A percentile compares a stretch with the other conserved stretches of the same genome.
Evolutionary conservation across 2,329 filamentous ascomycete species (phyloP).

Genomic region (Diplodia sapinea): DNA sequence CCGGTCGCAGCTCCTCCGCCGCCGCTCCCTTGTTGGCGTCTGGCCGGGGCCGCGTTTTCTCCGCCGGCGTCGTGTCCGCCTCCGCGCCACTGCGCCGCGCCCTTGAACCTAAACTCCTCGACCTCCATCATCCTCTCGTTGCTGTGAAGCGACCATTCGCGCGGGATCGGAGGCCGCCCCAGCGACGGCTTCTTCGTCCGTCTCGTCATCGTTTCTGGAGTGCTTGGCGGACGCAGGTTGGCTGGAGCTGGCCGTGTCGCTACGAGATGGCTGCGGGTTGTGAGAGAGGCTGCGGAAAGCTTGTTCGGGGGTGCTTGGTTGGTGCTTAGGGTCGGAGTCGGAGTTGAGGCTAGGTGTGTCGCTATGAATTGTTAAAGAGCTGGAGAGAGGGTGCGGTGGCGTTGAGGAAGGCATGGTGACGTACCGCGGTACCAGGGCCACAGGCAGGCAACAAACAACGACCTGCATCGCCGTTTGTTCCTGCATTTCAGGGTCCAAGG

Average conservation of each 20-base stretch:
- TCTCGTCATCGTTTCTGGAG: background rate
- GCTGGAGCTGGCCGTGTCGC: background rate
- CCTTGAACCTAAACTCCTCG: background rate
- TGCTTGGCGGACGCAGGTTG: background rate
- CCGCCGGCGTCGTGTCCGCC: background rate
- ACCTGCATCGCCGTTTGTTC: conserved; percentile 1
- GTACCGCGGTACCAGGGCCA: background rate
- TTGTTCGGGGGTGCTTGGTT: background rate
- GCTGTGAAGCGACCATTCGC: conserved; percentile 9
- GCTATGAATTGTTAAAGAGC: too few relatives aligned
- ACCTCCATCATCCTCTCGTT: background rate
- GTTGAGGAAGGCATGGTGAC: background rate
- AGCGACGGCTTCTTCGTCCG: background rate
- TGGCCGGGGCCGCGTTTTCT: conserved; percentile 12
- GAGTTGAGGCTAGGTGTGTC: too few relatives aligned
- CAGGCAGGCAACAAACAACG: background rate
- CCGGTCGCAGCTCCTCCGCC: background rate
- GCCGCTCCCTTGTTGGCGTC: background rate
- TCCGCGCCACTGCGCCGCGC: background rate
- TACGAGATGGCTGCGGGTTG: background rate
- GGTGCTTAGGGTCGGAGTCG: too few relatives aligned
- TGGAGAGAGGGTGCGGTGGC: background rate
- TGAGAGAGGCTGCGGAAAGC: background rate
- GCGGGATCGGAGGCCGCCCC: background rate
- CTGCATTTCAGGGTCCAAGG: background rate